Evolutionary conservation across 108 stramenopile genomes (phyloP).

Genomic region (Nitzschia inconspicua): DNA sequence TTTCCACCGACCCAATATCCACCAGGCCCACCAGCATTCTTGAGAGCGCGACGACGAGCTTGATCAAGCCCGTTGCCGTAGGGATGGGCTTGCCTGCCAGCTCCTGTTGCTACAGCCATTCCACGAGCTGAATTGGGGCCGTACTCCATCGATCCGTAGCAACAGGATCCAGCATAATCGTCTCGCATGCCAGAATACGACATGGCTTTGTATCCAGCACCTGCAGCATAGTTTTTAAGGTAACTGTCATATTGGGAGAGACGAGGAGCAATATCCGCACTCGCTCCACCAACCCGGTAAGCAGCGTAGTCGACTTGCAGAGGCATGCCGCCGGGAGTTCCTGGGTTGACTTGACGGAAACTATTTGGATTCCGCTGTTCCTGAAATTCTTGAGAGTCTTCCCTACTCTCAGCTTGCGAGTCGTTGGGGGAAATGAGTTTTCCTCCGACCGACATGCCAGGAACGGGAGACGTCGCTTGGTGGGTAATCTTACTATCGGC

Average conservation of each 20-base stretch:
- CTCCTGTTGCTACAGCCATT: not conserved
- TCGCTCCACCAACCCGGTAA: not conserved
- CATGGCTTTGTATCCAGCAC: slow-evolving; percentile 7
- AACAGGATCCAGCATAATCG: slow-evolving; percentile 9
- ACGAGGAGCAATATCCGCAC: slow-evolving; percentile 21
- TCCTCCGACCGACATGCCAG: slow-evolving; percentile 1
- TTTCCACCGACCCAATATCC: slow-evolving; percentile 21
- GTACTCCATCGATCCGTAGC: slow-evolving; percentile 11
- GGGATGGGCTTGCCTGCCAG: not conserved
- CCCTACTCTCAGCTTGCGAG: not conserved
- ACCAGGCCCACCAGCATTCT: not conserved
- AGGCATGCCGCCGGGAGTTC: slow-evolving; percentile 5
- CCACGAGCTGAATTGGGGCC: not conserved
- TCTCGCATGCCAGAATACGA: slow-evolving; percentile 5
- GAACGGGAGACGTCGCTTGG: not conserved
- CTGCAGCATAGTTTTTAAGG: slow-evolving; percentile 4
- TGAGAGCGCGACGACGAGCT: not conserved
- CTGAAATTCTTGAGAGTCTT: slow-evolving; percentile 14
- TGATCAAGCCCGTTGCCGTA: not conserved
- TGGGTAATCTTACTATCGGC: not conserved
- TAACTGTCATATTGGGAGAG: slow-evolving; percentile 19
- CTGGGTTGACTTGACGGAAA: slow-evolving; percentile 5
- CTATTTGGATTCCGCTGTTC: slow-evolving; percentile 11
- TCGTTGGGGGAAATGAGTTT: slow-evolving; percentile 21
- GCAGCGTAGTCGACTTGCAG: not conserved